Base-by-base conservation (phyloP, 768 basidiomycete species). In the Termitomyces sp. region DNA sequence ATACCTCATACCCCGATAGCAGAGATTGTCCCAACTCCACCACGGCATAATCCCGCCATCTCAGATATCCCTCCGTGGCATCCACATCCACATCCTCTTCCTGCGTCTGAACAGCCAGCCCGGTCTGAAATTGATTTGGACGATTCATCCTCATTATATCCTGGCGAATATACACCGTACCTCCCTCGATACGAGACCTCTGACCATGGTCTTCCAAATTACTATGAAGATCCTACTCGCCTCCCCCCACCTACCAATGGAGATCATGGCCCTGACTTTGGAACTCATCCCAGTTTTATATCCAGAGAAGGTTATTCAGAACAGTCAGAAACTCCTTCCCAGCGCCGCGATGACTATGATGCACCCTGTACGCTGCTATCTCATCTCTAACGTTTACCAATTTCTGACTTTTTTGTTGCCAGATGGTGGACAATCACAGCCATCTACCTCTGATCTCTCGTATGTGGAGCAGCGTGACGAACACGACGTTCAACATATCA, bases 61-160 rank as follows among this genome's bases (percentile, higher is more conserved):
- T 38, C 23, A 20, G 47, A 43, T 30, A 57, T 57, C 3, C 58
- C 53, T 20, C 56, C 56, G 32, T 57, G 59, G 62, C 55, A 55
- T 8, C 28, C 58, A n/a, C 47, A 41, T n/a, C 41, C 53, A n/a
- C 47, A 41, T n/a, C 41, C 53, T 5, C 44, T 6, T 40, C 28
- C 44, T 41, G 44, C 47, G 12, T n/a, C 32, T 12, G 23, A 23
- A 47, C 47, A 14, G 12, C 16, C 20, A 23, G 14, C n/a, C 30
- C 50, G 20, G 30, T 9, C 12, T 7, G 28, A 47, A 12, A 47
- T 57, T 10, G 50, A 59, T 46, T 32, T 49, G 41, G 58, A 61
- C 26, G 63, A 64, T 50, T 46, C 61, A n/a, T 64, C 63, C 23
- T 64, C 63, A 43, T 41, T 64, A 18, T 64, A 64, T 43, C 63